Percentiles rank a stretch among this genome's conserved stretches.
These are phyloP conservation scores for Yarrowia yakushimensis DNA, from an alignment of 805 yeast species.

Conservation along the genomic window DNA sequence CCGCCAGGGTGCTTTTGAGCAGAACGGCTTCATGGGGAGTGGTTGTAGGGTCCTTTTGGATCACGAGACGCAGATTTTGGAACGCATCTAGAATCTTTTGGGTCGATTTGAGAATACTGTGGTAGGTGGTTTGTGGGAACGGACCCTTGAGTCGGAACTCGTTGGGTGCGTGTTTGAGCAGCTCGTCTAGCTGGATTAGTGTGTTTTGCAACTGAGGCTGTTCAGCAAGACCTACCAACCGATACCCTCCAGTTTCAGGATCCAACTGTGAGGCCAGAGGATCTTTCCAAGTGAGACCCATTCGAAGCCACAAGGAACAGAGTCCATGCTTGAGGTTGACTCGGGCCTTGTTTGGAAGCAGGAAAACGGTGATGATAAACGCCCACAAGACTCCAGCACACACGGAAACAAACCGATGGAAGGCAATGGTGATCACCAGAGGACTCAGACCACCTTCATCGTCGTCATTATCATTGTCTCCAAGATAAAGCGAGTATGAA, in stretches of 20 bases:
- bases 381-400: conserved; percentile 76
- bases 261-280: conserved; percentile 43
- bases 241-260: conserved; percentile 23
- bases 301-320: conserved; percentile 67
- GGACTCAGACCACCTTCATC: conserved; percentile 71
- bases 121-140: conserved; percentile 56
- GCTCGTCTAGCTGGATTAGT: conserved; percentile 55
- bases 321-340: conserved; percentile 61
- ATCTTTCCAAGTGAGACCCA: conserved; percentile 82
- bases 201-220: conserved; percentile 49
- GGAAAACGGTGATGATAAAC: conserved; percentile 56
- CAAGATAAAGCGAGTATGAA: conserved; percentile 62
- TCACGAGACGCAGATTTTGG: conserved; percentile 68
- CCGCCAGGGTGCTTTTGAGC: conserved; percentile 47
- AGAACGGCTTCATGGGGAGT: conserved; percentile 54
- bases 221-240: conserved; percentile 33
- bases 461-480: conserved; percentile 49
- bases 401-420: conserved; percentile 73
- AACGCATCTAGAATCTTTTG: conserved; percentile 68
- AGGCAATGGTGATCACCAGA: conserved; percentile 66
- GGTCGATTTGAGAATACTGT: conserved; percentile 51
- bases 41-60: conserved; percentile 57
- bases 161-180: conserved; percentile 67
- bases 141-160: conserved; percentile 73
- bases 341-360: conserved; percentile 76